Conservation (phyloP, 768 basidiomycete genomes). For the Suillus brevipes region DNA sequence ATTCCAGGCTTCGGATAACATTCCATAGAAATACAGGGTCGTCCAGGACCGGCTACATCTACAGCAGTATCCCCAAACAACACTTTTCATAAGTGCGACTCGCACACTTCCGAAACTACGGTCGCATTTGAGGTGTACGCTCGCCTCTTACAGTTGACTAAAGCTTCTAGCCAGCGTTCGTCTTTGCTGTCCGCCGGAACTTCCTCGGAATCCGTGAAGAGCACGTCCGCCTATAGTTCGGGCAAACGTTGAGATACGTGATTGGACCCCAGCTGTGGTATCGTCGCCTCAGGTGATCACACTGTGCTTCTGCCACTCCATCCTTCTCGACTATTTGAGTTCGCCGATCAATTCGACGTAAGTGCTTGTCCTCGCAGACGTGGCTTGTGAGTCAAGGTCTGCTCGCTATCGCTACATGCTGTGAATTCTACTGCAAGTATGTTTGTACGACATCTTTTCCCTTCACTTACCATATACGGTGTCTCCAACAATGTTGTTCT, state of each 20-base stretch:
- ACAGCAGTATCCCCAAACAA: not conserved
- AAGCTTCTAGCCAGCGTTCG: not conserved
- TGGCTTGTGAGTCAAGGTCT: slow-evolving; percentile 2
- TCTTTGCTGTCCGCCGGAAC: not conserved
- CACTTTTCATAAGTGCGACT: not conserved
- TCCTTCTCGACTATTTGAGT: slow-evolving; percentile 1
- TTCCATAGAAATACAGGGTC: not conserved
- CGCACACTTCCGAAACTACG: not conserved
- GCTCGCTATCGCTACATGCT: not conserved
- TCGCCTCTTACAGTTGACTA: not conserved
- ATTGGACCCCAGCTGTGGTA: not conserved
- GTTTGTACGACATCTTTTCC: not conserved
- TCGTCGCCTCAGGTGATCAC: not conserved
- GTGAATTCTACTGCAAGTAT: not conserved
- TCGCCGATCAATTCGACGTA: slow-evolving; percentile 1
- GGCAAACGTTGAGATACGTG: not conserved
- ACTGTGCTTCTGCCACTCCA: slow-evolving; percentile 2
- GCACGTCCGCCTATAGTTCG: not conserved
- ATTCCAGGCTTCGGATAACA: not conserved
- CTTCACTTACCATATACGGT: slow-evolving; percentile 2
- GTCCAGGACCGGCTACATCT: not conserved
- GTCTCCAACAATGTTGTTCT: not conserved
- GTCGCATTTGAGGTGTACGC: not conserved
- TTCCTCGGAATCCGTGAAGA: slow-evolving; percentile 1
- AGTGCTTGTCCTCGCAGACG: not conserved